Evolutionary conservation across 2,329 filamentous ascomycete genomes (phyloP), one percentile per base, ranked within the genome.

Genomic region (Juglanconis oblonga): DNA sequence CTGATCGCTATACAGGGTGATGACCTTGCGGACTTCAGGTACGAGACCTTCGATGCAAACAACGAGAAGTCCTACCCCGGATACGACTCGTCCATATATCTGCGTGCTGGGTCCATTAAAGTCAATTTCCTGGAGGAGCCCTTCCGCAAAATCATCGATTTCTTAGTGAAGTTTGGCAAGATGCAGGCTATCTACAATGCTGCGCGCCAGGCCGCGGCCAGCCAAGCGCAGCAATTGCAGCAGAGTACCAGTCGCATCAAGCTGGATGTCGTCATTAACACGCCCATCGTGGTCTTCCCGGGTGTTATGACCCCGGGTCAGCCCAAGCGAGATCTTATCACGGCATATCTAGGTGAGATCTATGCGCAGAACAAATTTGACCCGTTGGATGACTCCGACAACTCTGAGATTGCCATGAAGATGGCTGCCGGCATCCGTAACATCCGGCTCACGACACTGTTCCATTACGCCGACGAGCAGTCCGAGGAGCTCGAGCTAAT

Each of bases 111-210:
- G 1, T 99, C 95, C 0, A 89, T 99, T 73, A 98, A 96, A 76
- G 82, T 99, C 71, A 98, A 97, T 72, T 99, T 99, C 72, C 78
- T 98, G 4, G 94, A 97, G 63, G 96, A 99, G 73, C 95, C 95
- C 0, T 97, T 98, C 79, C 87, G 95, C 55, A 98, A 98, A 76
- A 98, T 99, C 65, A 91, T 99, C 74, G 91, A 96, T 66, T 99
- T 99, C 74, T 81, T 96, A 48, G 92, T 99, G 72, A 99, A 99
- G 69, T 99, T 99, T 72, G 95, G 96, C 62, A 97, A 96, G 76
- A 99, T 99, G 95, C 95, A 99, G 74, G 94, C 95, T 29, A 90
- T 99, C 56, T 99, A 97, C 79, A 99, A 99, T 70, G 94, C 95
- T 47, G 95, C 96, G 11, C 87, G 96, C 38, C 92, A 97, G 74